Base-by-base conservation (phyloP, 1,284 basidiomycete species). In the Rhodotorula sp. region DNA sequence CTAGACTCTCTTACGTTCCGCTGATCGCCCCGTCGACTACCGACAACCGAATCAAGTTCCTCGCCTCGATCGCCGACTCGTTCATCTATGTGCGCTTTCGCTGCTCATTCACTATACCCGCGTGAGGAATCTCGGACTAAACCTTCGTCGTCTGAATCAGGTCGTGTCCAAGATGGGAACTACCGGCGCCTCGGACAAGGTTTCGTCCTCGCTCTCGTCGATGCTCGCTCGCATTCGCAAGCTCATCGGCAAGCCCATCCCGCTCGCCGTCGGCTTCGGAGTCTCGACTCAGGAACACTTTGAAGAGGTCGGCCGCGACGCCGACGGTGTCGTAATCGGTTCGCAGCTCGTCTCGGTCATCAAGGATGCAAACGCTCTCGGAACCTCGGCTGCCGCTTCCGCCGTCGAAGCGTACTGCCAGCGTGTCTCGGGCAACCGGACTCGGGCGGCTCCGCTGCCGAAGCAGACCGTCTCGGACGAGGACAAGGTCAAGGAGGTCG, bases 201-300 rank as follows among this genome's bases (percentile, higher is more conserved):
- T 87, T 18, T 85, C 83, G 0, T 76, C 77, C 51, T 75, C 76
- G 20, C 77, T 82, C 29, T 77, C 79, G 30, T 70, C 77, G 42
- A 76, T 82, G 64, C 76, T 83, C 64, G 58, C 74, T 44, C 77
- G 77, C 44, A 80, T 83, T 71, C 79, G 81, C 58, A 60, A 57
- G 18, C 67, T 76, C 58, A 87, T 96, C 12, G 45, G 44, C 45
- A 87, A 89, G 71, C 66, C 82, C 88, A 78, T 87, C 88, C 93
- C 95, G 4, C 85, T 99, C 62, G 95, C 93, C 15, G 95, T 99
- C 74, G 96, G 95, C 30, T 99, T 99, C 79, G 95, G 95, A 64
- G 92, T 99, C 33, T 89, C 94, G 33, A 95, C 90, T n/a, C 87
- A 91, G 29, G 86, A 88, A 30, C 95, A 99, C 82, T 96, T 95